These are phyloP conservation scores for Fusarium pseudograminearum DNA, from an alignment of 2,329 filamentous ascomycete genomes.

Conservation along the genomic window DNA sequence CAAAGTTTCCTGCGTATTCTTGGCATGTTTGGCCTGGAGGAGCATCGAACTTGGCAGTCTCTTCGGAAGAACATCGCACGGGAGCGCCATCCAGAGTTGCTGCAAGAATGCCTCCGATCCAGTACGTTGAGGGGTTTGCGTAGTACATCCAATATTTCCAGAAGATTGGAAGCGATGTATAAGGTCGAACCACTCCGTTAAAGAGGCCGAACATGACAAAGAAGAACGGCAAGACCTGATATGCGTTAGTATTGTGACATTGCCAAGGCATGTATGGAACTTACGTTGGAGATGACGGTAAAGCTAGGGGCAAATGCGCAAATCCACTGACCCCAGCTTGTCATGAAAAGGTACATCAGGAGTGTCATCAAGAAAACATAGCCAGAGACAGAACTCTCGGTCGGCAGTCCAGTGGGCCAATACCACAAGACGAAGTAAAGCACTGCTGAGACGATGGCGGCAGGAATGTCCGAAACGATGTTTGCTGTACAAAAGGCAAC, in stretches of 20 bases:
- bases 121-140: constrained; percentile 41
- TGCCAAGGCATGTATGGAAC: constrained; percentile 18
- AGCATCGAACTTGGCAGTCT: constrained; percentile 63
- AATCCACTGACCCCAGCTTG: constrained; percentile 86
- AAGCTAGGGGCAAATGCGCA: constrained; percentile 83
- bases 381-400: constrained; percentile 72
- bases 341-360: constrained; percentile 81
- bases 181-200: constrained; percentile 81
- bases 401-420: constrained; percentile 77
- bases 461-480: constrained; percentile 78
- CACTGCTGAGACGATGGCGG: constrained; percentile 71
- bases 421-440: constrained; percentile 84
- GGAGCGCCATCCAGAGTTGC: constrained; percentile 34
- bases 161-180: constrained; percentile 72
- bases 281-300: constrained; percentile 78
- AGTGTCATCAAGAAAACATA: constrained; percentile 84
- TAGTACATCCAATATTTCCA: constrained; percentile 58
- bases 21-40: constrained; percentile 73
- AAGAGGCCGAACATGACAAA: constrained; percentile 82
- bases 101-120: constrained; percentile 39
- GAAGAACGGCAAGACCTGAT: constrained; percentile 77
- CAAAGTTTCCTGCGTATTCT: constrained; percentile 72
- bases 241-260: constrained; percentile 43
- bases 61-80: constrained; percentile 58
- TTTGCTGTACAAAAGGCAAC: constrained; percentile 80